A percentile compares a stretch with the other conserved stretches of the same genome.
Conservation (phyloP, 169 alveolate genomes). For the Theileria sp. region DNA sequence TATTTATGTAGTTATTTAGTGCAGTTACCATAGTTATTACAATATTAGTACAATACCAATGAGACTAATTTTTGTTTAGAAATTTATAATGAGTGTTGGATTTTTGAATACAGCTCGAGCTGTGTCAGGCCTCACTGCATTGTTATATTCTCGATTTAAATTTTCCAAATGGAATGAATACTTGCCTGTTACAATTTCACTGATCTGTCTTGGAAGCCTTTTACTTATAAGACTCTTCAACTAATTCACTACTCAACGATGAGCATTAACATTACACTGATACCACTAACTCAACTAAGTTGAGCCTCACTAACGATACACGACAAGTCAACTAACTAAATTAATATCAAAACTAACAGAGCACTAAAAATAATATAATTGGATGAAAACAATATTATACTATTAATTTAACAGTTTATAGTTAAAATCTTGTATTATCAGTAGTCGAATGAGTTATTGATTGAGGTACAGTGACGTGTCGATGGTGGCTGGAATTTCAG, state of each 20-base stretch:
- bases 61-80: not conserved
- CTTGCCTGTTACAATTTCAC: constrained; percentile 41
- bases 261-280: not conserved
- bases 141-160: not conserved
- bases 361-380: not conserved
- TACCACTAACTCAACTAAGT: not conserved
- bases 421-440: constrained; percentile 21
- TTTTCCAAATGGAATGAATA: constrained; percentile 16
- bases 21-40: not conserved
- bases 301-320: not conserved
- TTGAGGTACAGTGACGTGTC: constrained; percentile 87
- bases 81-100: constrained; percentile 38
- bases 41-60: too few relatives aligned
- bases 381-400: not conserved
- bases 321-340: too few relatives aligned
- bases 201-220: constrained; percentile 49
- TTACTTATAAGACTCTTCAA: constrained; percentile 12
- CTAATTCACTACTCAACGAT: not conserved
- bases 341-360: too few relatives aligned
- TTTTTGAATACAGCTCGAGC: constrained; percentile 52
- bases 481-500: constrained; percentile 93
- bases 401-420: constrained; percentile 23
- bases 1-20: too few relatives aligned
- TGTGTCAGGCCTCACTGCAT: constrained; percentile 39
- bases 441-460: not conserved